These are phyloP conservation scores for Curvularia eragrostidis DNA, from an alignment of 2,329 filamentous ascomycete species.

Conservation along the genomic window DNA sequence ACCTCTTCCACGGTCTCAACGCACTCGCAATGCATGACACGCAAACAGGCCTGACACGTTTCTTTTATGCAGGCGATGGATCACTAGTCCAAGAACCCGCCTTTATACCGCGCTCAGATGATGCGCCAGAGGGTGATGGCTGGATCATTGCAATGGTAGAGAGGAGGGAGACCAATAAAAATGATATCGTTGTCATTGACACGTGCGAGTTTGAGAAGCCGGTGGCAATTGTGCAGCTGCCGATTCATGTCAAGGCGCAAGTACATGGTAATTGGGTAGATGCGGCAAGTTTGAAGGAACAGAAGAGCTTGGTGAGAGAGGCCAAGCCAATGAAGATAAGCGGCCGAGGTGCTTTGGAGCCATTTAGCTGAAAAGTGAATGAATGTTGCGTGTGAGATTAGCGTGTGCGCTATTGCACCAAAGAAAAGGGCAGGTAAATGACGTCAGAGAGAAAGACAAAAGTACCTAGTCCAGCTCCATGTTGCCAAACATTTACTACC, in stretches of 20 bases:
- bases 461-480: background rate
- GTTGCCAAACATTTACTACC: background rate
- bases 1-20: conserved; percentile 13
- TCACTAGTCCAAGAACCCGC: conserved; percentile 59
- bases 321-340: too few species aligned
- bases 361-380: background rate
- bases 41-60: conserved; percentile 29
- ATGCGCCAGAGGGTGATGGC: conserved; percentile 56
- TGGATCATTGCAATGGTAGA: conserved; percentile 57
- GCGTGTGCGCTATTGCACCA: too few species aligned
- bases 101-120: conserved; percentile 55
- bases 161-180: conserved; percentile 30
- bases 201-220: conserved; percentile 47
- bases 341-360: background rate
- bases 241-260: conserved; percentile 40
- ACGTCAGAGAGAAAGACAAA: background rate
- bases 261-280: conserved; percentile 58
- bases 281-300: background rate
- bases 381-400: background rate
- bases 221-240: conserved; percentile 48
- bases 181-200: conserved; percentile 48
- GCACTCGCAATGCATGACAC: conserved; percentile 17
- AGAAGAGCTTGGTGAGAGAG: background rate
- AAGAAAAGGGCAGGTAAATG: background rate
- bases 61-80: conserved; percentile 38